Conservation (phyloP, 805 yeast genomes). For the Ogataea siamensis region DNA sequence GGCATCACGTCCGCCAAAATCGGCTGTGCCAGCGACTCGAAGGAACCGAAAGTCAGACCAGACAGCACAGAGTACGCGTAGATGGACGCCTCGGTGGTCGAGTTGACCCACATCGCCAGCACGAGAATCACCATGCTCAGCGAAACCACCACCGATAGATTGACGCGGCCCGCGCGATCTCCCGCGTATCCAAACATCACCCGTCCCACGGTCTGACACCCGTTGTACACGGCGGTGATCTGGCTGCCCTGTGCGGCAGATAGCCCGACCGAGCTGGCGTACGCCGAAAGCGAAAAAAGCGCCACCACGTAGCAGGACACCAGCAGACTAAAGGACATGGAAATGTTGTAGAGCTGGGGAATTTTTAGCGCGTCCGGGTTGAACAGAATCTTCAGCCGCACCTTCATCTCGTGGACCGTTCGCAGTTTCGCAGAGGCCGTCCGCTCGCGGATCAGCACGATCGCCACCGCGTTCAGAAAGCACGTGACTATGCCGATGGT, state of each 20-base stretch:
- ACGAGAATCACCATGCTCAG: conserved; percentile 36
- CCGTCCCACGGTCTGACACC: conserved; percentile 49
- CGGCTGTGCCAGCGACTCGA: conserved; percentile 31
- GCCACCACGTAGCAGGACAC: conserved; percentile 44
- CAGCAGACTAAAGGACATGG: conserved; percentile 33
- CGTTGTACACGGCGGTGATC: conserved; percentile 45
- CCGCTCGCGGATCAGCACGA: conserved; percentile 34
- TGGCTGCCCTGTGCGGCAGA: conserved; percentile 43
- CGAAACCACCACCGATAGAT: conserved; percentile 39
- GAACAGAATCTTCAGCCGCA: conserved; percentile 20
- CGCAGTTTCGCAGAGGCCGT: neutral
- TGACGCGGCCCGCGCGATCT: conserved; percentile 47
- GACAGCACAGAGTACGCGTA: conserved; percentile 38
- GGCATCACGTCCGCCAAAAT: conserved; percentile 31
- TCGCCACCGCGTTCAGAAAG: conserved; percentile 37
- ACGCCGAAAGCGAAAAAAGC: conserved; percentile 48
- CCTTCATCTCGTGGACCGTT: conserved; percentile 14
- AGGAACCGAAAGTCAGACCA: conserved; percentile 48
- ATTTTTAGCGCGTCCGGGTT: conserved; percentile 20
- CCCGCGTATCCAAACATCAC: conserved; percentile 46
- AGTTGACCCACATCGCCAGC: conserved; percentile 46
- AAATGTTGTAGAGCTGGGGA: conserved; percentile 18
- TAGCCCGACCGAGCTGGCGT: conserved; percentile 48
- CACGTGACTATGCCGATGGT: conserved; percentile 41
- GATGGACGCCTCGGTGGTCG: conserved; percentile 34